Percentiles rank a stretch among this genome's conserved stretches.
Conservation (phyloP, 2,329 filamentous ascomycete genomes). For the Ophiostoma tasmaniense region DNA sequence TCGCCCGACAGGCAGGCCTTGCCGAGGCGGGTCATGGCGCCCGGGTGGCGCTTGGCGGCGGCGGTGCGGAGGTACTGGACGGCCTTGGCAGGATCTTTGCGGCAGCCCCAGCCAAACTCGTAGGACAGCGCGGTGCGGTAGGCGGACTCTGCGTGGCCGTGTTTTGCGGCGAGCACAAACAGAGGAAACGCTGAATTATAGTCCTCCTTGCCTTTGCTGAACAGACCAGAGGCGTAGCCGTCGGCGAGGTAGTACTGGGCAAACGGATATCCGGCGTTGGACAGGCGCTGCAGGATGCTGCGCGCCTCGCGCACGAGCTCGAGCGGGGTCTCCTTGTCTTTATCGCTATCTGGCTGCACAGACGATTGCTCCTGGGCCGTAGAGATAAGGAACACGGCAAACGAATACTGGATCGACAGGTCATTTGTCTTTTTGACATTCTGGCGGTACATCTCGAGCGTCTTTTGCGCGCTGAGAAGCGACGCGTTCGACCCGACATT, state of each 20-base stretch:
- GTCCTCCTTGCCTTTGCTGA: constrained; percentile 90
- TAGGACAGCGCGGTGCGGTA: constrained; percentile 93
- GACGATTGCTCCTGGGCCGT: constrained; percentile 64
- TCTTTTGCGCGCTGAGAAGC: constrained; percentile 82
- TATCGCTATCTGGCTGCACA: too few species aligned
- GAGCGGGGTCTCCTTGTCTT: constrained; percentile 45
- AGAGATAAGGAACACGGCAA: constrained; percentile 88
- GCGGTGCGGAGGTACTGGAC: constrained; percentile 87
- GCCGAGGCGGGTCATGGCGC: constrained; percentile 85
- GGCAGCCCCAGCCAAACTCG: constrained; percentile 95
- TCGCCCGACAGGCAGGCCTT: constrained; percentile 85
- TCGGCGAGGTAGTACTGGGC: constrained; percentile 97
- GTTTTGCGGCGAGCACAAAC: constrained; percentile 89
- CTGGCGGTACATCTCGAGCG: constrained; percentile 91
- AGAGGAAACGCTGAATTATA: constrained; percentile 86
- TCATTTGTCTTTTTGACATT: constrained; percentile 98
- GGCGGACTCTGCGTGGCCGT: constrained; percentile 91
- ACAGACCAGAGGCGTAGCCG: constrained; percentile 86
- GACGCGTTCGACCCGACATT: constrained; percentile 85
- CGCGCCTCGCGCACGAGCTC: constrained; percentile 80
- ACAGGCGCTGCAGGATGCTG: constrained; percentile 75
- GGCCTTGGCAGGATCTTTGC: constrained; percentile 82
- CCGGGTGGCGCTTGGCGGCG: constrained; percentile 88
- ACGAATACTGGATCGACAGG: constrained; percentile 84
- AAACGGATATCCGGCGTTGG: constrained; percentile 86